phyloP scores from a whole-genome alignment of 192 early-diverging fungal species.

The Coemansia sp. region DNA sequence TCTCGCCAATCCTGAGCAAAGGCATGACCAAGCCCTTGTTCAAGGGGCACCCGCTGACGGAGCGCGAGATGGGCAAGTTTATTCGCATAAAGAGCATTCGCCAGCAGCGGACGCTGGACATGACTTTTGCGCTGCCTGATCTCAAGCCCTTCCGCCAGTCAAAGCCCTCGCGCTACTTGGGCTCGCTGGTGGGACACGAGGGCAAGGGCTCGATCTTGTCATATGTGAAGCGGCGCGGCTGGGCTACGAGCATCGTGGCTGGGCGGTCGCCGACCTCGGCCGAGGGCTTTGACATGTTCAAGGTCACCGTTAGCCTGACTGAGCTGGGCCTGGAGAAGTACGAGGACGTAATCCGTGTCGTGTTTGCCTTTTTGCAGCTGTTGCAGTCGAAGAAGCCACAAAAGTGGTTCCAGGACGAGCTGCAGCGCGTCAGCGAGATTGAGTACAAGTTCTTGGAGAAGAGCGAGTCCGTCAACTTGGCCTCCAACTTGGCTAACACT shows the following conservation, averaged over 20 bases:
- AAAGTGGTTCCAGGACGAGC: conserved; percentile 82
- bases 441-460: conserved; percentile 81
- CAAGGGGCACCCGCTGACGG: conserved; percentile 74
- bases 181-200: conserved; percentile 93
- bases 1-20: conserved; percentile 80
- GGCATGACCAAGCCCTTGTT: conserved; percentile 71
- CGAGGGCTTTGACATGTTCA: conserved; percentile 72
- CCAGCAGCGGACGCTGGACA: conserved; percentile 74
- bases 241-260: conserved; percentile 80
- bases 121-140: conserved; percentile 90
- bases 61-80: conserved; percentile 73
- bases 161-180: conserved; percentile 77
- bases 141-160: conserved; percentile 60
- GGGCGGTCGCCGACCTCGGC: conserved; percentile 68
- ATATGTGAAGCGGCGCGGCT: conserved; percentile 85
- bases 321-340: conserved; percentile 77
- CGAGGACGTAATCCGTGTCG: conserved; percentile 75
- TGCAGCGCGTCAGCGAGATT: conserved; percentile 58
- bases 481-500: conserved; percentile 69
- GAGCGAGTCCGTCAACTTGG: conserved; percentile 65
- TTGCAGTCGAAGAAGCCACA: conserved; percentile 72
- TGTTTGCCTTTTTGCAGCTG: conserved; percentile 93
- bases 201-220: conserved; percentile 86
- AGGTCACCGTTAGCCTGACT: conserved; percentile 82
- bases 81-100: conserved; percentile 80